Evolutionary conservation across 768 basidiomycete genomes (phyloP), one percentile per base, ranked within the genome.

Genomic region (Neoboletus subvelutipes): DNA sequence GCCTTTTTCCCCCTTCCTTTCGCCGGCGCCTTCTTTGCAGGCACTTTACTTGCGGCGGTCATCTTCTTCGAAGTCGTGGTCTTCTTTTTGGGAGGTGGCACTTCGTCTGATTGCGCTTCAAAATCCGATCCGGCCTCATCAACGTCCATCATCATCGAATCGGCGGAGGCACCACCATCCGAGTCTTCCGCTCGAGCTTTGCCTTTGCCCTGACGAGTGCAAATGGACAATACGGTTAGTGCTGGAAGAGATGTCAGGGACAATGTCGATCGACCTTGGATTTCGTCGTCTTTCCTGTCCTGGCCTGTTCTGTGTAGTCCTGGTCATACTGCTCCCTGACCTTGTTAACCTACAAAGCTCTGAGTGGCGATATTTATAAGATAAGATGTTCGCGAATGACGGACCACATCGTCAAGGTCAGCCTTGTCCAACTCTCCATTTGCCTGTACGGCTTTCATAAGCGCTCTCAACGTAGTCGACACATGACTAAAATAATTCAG

Each of bases 91-190:
- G 73, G 73, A 45, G 78, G 77, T 10, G 78, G 78, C 33, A 70
- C 71, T 17, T 74, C 79, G 36, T 84, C 82, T 3, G 66, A 66
- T 18, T 53, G 52, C 0, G 74, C 78, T 28, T 83, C 78, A 33
- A 71, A 69, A 45, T 80, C 86, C 33, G 81, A 87, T 18, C 76
- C 81, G 2, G 69, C 80, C 11, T 64, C 74, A 58, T 88, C 88
- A 45, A 90, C 70, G 47, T 93, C 88, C 82, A 89, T 86, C 75
- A 79, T 75, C 88, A 90, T 90, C 4, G 88, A 91, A 66, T 92
- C 91, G 15, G 71, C 68, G 0, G 78, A 81, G 24, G 66, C 75
- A 15, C 62, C 78, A 36, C 62, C 78, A 34, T 86, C 87, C 3
- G 81, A 86, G 3, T 80, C 80, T 24, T 79, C 79, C 2, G 64